phyloP scores from a whole-genome alignment of 106 monocot species.

The Dendrobium catenatum region DNA sequence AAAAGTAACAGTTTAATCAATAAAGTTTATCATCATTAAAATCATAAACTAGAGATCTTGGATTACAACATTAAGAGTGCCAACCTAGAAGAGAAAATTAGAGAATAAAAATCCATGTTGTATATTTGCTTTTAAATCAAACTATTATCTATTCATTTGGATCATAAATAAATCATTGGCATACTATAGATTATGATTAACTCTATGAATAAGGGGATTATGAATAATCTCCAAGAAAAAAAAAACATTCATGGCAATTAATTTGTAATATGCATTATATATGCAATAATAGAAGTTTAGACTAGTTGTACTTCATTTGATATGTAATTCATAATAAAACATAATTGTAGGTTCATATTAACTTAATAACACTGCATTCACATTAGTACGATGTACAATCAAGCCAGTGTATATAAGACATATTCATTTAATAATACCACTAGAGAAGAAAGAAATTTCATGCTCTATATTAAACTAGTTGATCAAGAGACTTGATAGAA shows the following conservation, averaged over 20 bases:
- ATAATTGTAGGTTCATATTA: not conserved
- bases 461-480: not conserved
- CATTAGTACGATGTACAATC: not conserved
- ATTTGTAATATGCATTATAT: not conserved
- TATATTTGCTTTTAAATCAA: not conserved
- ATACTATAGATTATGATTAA: slow-evolving; percentile 72
- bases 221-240: slow-evolving; percentile 72
- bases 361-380: not conserved
- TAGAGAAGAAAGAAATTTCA: not conserved
- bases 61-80: too few species aligned
- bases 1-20: too few species aligned
- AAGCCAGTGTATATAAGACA: not conserved
- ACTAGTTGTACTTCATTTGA: not conserved
- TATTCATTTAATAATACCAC: not conserved
- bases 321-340: not conserved
- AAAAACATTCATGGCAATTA: slow-evolving; percentile 60
- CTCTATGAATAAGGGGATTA: slow-evolving; percentile 64
- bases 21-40: too few species aligned
- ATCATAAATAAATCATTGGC: not conserved
- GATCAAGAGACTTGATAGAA: not conserved
- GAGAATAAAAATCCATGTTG: not conserved
- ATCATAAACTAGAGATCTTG: too few species aligned
- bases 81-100: slow-evolving; percentile 48
- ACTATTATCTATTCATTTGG: not conserved
- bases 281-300: not conserved